Evolutionary conservation across 768 basidiomycete species (phyloP), one percentile per base, ranked within the genome.

Genomic region (Psilocybe cubensis): DNA sequence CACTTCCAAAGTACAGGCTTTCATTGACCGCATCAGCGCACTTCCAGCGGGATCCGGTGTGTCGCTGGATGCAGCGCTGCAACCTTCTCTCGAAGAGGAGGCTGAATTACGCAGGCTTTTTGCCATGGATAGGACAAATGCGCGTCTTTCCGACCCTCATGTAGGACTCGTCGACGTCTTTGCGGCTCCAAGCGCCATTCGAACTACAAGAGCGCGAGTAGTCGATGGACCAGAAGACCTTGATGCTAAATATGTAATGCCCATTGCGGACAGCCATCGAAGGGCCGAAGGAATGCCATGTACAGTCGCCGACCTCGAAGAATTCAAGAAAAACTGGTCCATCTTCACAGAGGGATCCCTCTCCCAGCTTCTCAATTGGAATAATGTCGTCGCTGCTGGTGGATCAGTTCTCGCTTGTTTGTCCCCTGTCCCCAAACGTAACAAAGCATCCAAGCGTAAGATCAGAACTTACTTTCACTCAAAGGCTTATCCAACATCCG

Each of bases 91-190:
- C 49, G 80, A 82, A 9, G 79, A 84, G 47, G 86, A 88, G 69
- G 74, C 79, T 1, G 75, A 80, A 42, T 69, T 88, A 44, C 77
- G 85, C 59, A 78, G 75, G 54, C 70, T 85, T 20, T 87, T 83
- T 57, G 84, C 84, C 8, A 80, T 77, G 2, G 83, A 86, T 60
- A 79, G 75, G 66, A 58, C 59, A 44, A 78, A 83, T 54, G 18
- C 67, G 9, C 77, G 80, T 24, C 74, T 86, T 25, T 57, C 65
- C 14, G 74, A 83, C 59, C 79, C 79, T 3, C 66, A 81, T 56
- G 83, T 86, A 44, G 84, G 85, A 3, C 81, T 87, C 17, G 80
- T 86, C 59, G 82, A 86, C 54, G 74, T 86, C 2, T 87, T 86
- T 67, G 76, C 70, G 24, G 82, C 83, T 0, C 80, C 56, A 4